A percentile compares a stretch with the other conserved stretches of the same genome.
Conservation (phyloP, 306 rosid species). For the Rubus parviflorus region DNA sequence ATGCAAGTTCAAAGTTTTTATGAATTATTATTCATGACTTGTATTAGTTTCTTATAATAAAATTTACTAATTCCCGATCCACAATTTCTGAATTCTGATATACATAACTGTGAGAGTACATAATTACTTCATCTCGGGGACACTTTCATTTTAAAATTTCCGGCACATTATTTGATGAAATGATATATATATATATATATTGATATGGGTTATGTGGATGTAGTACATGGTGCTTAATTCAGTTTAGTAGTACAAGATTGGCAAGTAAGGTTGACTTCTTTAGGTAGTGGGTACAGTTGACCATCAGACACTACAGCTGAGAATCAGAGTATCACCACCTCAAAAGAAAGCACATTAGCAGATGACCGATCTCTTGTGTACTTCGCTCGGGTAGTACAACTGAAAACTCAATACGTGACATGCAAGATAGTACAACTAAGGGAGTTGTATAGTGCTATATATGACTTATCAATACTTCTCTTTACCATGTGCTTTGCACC, state of each 20-base stretch:
- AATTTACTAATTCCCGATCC: neutral
- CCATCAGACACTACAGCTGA: neutral
- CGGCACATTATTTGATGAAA: neutral
- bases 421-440: neutral
- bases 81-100: neutral
- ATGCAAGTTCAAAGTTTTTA: too few species aligned
- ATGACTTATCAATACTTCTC: too few species aligned
- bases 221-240: neutral
- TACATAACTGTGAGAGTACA: neutral
- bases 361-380: neutral
- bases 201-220: neutral
- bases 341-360: neutral
- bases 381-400: neutral
- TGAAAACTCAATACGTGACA: neutral
- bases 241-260: neutral
- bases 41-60: neutral
- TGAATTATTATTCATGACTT: too few species aligned
- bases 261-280: neutral
- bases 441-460: neutral
- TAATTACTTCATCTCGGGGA: neutral
- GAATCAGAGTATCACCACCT: neutral
- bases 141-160: neutral
- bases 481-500: neutral
- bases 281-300: conserved; percentile 8
- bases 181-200: too few species aligned